A percentile compares a stretch with the other conserved stretches of the same genome.
Evolutionary conservation across 2,329 filamentous ascomycete species (phyloP).

Genomic region (Alternaria sp.): DNA sequence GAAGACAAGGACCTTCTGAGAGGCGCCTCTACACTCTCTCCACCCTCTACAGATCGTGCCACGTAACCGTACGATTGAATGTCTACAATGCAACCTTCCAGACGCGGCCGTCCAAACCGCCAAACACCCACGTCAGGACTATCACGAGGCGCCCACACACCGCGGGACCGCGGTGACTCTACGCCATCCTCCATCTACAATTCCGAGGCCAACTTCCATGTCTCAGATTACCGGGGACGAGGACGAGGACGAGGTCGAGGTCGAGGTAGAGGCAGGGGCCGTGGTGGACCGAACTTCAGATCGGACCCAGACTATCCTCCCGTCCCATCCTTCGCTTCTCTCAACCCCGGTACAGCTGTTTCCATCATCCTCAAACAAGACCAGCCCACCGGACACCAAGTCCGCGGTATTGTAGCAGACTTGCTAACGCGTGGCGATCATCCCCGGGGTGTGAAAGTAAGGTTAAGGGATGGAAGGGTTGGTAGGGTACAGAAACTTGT

Average conservation of each 20-base stretch:
- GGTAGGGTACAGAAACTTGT: slow-evolving; percentile 75
- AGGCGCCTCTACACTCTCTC: too few species aligned
- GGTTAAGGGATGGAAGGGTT: slow-evolving; percentile 74
- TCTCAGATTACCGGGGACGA: slow-evolving; percentile 9
- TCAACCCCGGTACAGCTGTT: slow-evolving; percentile 70
- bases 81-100: slow-evolving; percentile 5
- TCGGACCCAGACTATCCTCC: slow-evolving; percentile 21
- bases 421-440: slow-evolving; percentile 78
- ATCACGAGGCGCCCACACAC: slow-evolving; percentile 9
- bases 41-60: too few species aligned
- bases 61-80: neutral
- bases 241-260: slow-evolving; percentile 11
- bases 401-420: slow-evolving; percentile 71
- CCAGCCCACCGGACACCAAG: slow-evolving; percentile 76
- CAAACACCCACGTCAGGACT: slow-evolving; percentile 29
- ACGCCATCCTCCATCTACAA: neutral
- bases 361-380: slow-evolving; percentile 80
- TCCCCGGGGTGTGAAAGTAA: slow-evolving; percentile 80
- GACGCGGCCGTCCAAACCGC: slow-evolving; percentile 41
- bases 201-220: neutral
- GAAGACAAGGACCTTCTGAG: too few species aligned
- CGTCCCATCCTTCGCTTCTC: slow-evolving; percentile 31
- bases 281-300: slow-evolving; percentile 8
- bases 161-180: slow-evolving; percentile 3
- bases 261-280: slow-evolving; percentile 11